Evolutionary conservation across 1,284 basidiomycete species (phyloP).

Genomic region (Tilletia horrida): DNA sequence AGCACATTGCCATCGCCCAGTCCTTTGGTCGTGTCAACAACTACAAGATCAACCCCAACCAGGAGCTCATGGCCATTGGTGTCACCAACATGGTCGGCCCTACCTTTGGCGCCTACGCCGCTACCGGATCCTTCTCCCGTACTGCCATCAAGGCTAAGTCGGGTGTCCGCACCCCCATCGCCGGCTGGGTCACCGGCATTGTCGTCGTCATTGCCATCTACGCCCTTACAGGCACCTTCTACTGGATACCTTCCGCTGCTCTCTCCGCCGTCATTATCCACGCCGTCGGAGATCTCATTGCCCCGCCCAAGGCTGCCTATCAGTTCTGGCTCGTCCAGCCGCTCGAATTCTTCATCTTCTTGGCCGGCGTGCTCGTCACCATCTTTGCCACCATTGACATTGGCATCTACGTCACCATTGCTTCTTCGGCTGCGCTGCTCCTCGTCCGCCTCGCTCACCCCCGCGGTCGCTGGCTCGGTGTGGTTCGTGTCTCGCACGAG

Average conservation of each 20-base stretch:
- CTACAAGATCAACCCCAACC: conserved; percentile 96
- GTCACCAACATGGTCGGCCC: conserved; percentile 68
- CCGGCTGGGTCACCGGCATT: conserved; percentile 80
- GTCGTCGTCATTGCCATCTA: conserved; percentile 91
- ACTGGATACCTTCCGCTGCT: conserved; percentile 60
- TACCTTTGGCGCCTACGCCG: conserved; percentile 86
- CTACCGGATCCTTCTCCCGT: conserved; percentile 96
- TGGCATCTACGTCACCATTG: conserved; percentile 88
- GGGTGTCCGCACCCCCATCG: conserved; percentile 88
- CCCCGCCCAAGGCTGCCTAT: conserved; percentile 80
- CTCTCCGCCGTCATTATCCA: conserved; percentile 94
- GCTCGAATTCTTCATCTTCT: conserved; percentile 86
- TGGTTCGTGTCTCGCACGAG: conserved; percentile 59
- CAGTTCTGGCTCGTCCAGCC: conserved; percentile 91
- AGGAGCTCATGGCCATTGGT: conserved; percentile 94
- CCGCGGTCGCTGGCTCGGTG: conserved; percentile 85
- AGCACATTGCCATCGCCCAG: conserved; percentile 90
- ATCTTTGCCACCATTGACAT: conserved; percentile 68
- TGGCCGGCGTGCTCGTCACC: conserved; percentile 80
- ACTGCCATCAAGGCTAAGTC: conserved; percentile 93
- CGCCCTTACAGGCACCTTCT: conserved; percentile 62
- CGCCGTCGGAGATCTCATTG: conserved; percentile 79
- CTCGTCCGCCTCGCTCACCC: conserved; percentile 87
- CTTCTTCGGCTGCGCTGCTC: conserved; percentile 75
- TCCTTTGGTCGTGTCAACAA: conserved; percentile 93